Evolutionary conservation across 2,329 filamentous ascomycete genomes (phyloP), one percentile per base, ranked within the genome.

Genomic region (Colletotrichum sansevieriae): DNA sequence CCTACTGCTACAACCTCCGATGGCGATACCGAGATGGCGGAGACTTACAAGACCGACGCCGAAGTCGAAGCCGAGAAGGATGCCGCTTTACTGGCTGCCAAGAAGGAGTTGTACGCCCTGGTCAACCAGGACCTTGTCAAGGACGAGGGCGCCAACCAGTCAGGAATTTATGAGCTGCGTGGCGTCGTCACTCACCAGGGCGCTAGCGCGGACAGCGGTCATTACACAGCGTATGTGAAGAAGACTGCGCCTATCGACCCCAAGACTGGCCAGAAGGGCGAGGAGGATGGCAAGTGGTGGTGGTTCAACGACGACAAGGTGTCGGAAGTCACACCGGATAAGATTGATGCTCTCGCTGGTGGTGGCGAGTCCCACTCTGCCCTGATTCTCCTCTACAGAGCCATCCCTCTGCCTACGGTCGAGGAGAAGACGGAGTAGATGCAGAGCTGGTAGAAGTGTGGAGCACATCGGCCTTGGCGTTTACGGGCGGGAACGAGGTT

Each of bases 241-340:
- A 98, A 99, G 87, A 86, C 91, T 70, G 91, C 88, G 0, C 82
- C 84, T 10, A 82, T 93, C 66, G 92, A 97, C 74, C 85, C 91
- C 15, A 89, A 90, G 75, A 93, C 91, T 20, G 94, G 93, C 73
- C 93, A 94, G 83, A 85, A 89, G 75, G 89, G 88, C 62, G 90
- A 92, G 76, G 94, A 97, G 77, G 94, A 97, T 76, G 94, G 93
- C 73, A 97, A 94, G 75, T 99, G 96, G 96, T 99, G 96, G 95
- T 99, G 96, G 95, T 99, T 99, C 87, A 98, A 99, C 80, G 96
- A 99, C 76, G 95, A 99, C 78, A 97, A 94, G 83, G 96, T 99
- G 39, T 90, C 92, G 13, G 96, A 99, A 83, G 96, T 99, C 33
- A 90, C 93, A 15, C 85, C 89, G 29, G 95, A 98, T 75, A 96